Evolutionary conservation across 140 eudicot species (phyloP), one percentile per base, ranked within the genome.

Genomic region (Cichorium intybus): DNA sequence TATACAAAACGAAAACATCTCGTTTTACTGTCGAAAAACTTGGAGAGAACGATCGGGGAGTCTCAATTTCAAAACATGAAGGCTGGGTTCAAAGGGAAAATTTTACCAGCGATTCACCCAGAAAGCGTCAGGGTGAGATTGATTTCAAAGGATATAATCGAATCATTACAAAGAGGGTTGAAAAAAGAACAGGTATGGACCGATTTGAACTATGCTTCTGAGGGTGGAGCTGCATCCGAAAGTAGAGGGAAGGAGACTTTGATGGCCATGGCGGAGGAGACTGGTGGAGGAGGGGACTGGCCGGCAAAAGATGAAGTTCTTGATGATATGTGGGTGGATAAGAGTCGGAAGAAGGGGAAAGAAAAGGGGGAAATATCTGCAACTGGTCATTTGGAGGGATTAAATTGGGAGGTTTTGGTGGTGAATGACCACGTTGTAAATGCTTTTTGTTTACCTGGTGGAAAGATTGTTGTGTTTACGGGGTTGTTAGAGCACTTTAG

Each of bases 381-480:
- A 3, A 83, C 81, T 2, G 29, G 45, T 14, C 98, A 92, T 79
- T 77, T 92, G 75, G 95, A 88, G 39, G 95, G 89, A 23, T 54
- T 88, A 66, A 85, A 85, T 12, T 92, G 98, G 98, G 98, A 92
- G 33, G 85, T 92, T 62, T 45, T 92, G 70, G 95, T 92, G 62
- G 96, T 92, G 70, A 60, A 88, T 57, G 95, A 85, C 56, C 92
- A 87, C 24, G 69, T 83, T 35, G 87, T 81, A 5, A 92, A 85
- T 73, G 98, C 98, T 0, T 88, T 92, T 68, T 92, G 98, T 69
- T 70, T 92, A 78, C 95, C 96, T 34, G 98, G 96, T 48, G 98
- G 98, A 47, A 92, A 92, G 89, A 92, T 92, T 75, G 98, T 92
- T 49, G 96, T 92, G 62, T 92, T 88, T 60, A 85, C 95, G 0